Evolutionary conservation across 305 asterid species (phyloP), one percentile per base, ranked within the genome.

Genomic region (Fraxinus dipetala): DNA sequence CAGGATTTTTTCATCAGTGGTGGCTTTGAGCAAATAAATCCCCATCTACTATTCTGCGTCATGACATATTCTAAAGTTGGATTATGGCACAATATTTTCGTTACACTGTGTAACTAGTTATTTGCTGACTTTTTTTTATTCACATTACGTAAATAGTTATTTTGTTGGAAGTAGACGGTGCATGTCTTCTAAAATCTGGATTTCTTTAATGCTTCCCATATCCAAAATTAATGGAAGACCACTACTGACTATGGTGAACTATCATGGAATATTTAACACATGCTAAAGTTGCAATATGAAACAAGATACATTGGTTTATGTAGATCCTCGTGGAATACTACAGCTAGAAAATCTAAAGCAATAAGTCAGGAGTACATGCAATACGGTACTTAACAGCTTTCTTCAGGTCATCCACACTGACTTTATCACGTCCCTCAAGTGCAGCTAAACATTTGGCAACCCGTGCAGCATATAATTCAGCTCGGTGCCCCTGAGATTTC

Each of bases 381-480:
- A 77, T 54, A 34, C 31, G 73, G 79, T 78, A 83, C 94, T 87
- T 91, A 81, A 91, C 95, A 82, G 95, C 88, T 91, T 91, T 91
- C 90, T 96, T 94, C 85, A 96, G 94, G 91, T 96, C 99, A 88
- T 96, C 99, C 85, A 91, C 97, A 75, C 77, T 82, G 69, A 93
- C 98, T 85, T 87, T 96, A 2, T 96, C 99, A 84, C 98, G 98
- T 38, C 98, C 98, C 84, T 96, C 99, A 34, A 96, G 84, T 69
- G 99, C 97, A 88, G 99, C 97, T 87, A 96, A 93, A 90, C 97
- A 91, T 88, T 73, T 91, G 77, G 99, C 97, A 80, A 96, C 99
- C 84, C 98, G 91, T 80, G 98, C 95, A 85, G 99, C 98, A 89
- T 92, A 96, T 75, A 96, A 85, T 85, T 96, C 99, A 80, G 98